A percentile compares a stretch with the other conserved stretches of the same genome.
Evolutionary conservation across 495 filamentous ascomycete genomes (phyloP).

Genomic region (Trichoderma orchidacearum): DNA sequence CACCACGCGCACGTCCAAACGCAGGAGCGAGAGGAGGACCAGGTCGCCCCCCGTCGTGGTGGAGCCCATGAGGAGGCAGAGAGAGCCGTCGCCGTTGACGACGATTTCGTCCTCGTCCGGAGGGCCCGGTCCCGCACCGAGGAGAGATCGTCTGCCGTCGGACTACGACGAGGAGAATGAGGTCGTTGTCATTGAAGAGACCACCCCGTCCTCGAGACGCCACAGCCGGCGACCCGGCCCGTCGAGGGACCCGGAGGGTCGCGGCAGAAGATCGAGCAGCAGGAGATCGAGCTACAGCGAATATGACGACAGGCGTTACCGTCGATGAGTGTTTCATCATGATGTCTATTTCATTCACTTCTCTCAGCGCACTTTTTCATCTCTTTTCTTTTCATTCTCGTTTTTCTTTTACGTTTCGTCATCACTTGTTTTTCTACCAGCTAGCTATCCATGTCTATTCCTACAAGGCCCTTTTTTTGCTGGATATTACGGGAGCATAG

Average conservation of each 20-base stretch:
- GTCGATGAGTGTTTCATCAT: background rate
- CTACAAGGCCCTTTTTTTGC: too few species aligned
- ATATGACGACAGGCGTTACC: background rate
- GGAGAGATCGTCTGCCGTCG: conserved; percentile 10
- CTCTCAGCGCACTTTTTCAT: background rate
- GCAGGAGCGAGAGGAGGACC: background rate
- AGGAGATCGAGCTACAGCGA: background rate
- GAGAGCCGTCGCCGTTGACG: conserved; percentile 6
- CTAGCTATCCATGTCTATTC: too few species aligned
- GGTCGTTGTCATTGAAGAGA: conserved; percentile 33
- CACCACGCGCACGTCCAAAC: conserved; percentile 5
- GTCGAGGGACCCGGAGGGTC: background rate
- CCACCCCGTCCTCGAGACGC: conserved; percentile 16
- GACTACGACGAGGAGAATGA: conserved; percentile 18
- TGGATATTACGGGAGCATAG: too few species aligned
- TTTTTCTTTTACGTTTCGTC: background rate
- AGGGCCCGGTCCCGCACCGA: conserved; percentile 8
- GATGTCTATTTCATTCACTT: background rate
- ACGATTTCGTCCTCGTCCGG: conserved; percentile 22
- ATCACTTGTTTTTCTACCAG: too few species aligned
- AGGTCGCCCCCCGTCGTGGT: conserved; percentile 13
- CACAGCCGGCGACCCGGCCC: conserved; percentile 20
- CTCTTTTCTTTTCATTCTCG: background rate
- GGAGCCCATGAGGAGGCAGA: conserved; percentile 5
- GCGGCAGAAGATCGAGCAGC: background rate